A percentile compares a stretch with the other conserved stretches of the same genome.
phyloP scores from a whole-genome alignment of 2,329 filamentous ascomycete species.

The Verticillium nubilum region DNA sequence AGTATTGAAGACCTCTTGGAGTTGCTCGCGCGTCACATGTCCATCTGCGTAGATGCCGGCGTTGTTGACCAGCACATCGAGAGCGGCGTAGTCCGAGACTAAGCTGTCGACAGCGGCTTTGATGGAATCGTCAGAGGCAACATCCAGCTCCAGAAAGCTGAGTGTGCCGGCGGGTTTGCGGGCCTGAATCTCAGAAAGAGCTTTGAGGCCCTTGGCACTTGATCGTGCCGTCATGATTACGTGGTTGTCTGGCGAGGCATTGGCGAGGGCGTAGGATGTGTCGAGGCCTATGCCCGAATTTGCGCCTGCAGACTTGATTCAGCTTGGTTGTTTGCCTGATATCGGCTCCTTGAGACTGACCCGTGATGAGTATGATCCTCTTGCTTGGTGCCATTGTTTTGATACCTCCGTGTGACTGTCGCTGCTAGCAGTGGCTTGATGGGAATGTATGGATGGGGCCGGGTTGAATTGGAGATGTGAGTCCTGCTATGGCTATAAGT shows the following conservation, averaged over 20 bases:
- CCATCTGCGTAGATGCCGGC: conserved; percentile 52
- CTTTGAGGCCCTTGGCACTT: conserved; percentile 28
- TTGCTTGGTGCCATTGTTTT: conserved; percentile 16
- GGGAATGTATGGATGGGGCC: too few relatives aligned
- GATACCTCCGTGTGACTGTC: not conserved
- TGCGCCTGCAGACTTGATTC: conserved; percentile 21
- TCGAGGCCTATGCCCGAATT: conserved; percentile 43
- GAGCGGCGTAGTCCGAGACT: conserved; percentile 34
- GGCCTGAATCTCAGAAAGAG: conserved; percentile 21
- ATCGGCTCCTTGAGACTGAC: conserved; percentile 10
- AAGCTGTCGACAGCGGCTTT: conserved; percentile 46
- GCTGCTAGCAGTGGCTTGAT: not conserved
- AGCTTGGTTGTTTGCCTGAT: not conserved
- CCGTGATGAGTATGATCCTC: conserved; percentile 24
- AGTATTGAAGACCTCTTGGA: conserved; percentile 42
- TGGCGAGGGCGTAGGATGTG: conserved; percentile 25
- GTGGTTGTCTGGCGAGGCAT: conserved; percentile 30
- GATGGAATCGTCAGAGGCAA: conserved; percentile 54
- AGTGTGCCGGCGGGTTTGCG: conserved; percentile 48
- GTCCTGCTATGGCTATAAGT: too few relatives aligned
- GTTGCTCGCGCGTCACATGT: conserved; percentile 46
- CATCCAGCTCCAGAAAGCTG: conserved; percentile 51
- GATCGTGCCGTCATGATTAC: conserved; percentile 32
- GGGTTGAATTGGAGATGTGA: too few relatives aligned
- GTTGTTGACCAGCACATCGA: conserved; percentile 55